A percentile compares a stretch with the other conserved stretches of the same genome.
Conservation (phyloP, 1,284 basidiomycete species). For the Ustilago trichophora region DNA sequence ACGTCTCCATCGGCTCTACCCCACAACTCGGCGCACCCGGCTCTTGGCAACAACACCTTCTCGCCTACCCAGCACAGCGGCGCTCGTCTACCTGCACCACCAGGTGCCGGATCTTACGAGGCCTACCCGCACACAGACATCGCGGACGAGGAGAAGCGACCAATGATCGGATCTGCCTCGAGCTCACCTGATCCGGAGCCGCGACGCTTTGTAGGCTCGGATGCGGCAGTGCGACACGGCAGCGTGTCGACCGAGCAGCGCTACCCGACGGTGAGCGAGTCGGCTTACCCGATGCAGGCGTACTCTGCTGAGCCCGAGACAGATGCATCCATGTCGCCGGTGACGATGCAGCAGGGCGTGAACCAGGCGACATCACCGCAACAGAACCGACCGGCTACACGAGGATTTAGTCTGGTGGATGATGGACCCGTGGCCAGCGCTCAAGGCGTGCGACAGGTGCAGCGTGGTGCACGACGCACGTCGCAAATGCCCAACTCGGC, state of each 20-base stretch:
- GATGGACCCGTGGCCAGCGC: slow-evolving; percentile 61
- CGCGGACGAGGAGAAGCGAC: slow-evolving; percentile 55
- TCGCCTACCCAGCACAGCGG: slow-evolving; percentile 10
- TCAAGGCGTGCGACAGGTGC: slow-evolving; percentile 57
- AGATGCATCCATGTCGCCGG: slow-evolving; percentile 15
- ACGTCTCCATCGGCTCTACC: slow-evolving; percentile 40
- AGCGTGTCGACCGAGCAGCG: slow-evolving; percentile 54
- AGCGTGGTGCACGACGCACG: slow-evolving; percentile 57
- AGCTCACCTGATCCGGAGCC: slow-evolving; percentile 52
- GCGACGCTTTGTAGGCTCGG: slow-evolving; percentile 13
- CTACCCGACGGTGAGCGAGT: slow-evolving; percentile 54
- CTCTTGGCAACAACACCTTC: slow-evolving; percentile 23
- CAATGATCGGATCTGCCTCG: slow-evolving; percentile 50
- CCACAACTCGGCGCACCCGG: slow-evolving; percentile 33
- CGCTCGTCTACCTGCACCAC: slow-evolving; percentile 15
- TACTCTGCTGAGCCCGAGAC: slow-evolving; percentile 56
- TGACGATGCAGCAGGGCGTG: slow-evolving; percentile 6
- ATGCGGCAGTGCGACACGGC: slow-evolving; percentile 49
- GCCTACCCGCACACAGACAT: slow-evolving; percentile 36
- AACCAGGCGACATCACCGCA: slow-evolving; percentile 7
- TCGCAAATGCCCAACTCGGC: slow-evolving; percentile 37
- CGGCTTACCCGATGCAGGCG: slow-evolving; percentile 46
- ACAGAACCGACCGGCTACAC: slow-evolving; percentile 28
- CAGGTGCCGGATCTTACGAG: slow-evolving; percentile 32
- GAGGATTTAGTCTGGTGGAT: slow-evolving; percentile 62